Evolutionary conservation across 2,329 filamentous ascomycete genomes (phyloP).

Genomic region (Penicillium sp.): DNA sequence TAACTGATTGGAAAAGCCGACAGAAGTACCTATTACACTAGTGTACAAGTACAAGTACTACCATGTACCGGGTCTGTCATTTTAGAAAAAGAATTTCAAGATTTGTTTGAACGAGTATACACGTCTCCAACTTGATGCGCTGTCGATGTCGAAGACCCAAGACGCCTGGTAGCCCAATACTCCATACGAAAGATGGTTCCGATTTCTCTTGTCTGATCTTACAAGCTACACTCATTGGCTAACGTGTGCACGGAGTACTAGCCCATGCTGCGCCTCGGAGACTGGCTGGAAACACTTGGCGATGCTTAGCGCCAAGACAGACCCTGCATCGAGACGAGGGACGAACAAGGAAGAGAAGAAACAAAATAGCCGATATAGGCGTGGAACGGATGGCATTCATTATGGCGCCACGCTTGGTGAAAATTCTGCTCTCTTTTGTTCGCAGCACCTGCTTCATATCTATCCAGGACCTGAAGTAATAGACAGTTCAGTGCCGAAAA

Average conservation of each 20-base stretch:
- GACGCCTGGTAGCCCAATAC: too few species aligned
- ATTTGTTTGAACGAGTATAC: too few species aligned
- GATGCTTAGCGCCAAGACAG: neutral
- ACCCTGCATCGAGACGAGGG: neutral
- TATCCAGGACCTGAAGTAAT: neutral
- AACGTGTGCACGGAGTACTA: neutral
- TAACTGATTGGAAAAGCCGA: too few species aligned
- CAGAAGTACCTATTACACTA: too few species aligned
- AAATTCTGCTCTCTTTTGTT: neutral
- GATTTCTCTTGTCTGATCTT: neutral
- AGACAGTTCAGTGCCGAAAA: neutral
- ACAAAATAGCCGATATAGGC: neutral
- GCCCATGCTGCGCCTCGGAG: neutral
- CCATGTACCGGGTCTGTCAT: too few species aligned
- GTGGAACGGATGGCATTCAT: neutral
- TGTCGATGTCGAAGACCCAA: too few species aligned
- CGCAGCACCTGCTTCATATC: neutral
- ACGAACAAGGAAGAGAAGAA: neutral
- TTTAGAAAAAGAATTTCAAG: too few species aligned
- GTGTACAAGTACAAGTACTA: too few species aligned
- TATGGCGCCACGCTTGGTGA: neutral
- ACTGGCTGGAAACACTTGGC: neutral
- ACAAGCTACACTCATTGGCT: neutral
- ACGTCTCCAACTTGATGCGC: too few species aligned
- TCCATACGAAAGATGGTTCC: neutral